Base-by-base conservation (phyloP, 345 rosid genomes). In the Barbarea vulgaris region DNA sequence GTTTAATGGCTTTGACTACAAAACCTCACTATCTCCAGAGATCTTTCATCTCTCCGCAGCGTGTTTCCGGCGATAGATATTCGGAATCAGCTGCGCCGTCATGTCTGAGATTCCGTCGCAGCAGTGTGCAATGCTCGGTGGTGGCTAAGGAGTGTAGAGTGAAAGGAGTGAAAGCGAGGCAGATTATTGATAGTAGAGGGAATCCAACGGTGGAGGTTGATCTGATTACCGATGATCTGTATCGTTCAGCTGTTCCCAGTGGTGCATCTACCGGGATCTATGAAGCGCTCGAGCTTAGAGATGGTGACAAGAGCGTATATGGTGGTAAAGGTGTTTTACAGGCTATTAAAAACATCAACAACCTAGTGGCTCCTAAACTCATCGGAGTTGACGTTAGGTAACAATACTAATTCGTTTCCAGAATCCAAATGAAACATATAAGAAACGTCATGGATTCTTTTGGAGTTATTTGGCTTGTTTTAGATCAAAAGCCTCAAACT, bases 201-300 rank as follows among this genome's bases (percentile, higher is more conserved):
- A 95, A 95, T 79, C 98, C 99, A 0, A 95, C 98, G 27, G 93
- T 95, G 47, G 96, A 95, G 91, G 98, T 95, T 81, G 99, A 95
- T 81, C 83, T 92, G 80, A 50, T 95, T 67, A 90, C 97, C 2
- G 96, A 84, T 67, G 83, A 82, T 52, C 87, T 90, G 55, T 90
- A 85, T 75, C 88, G 98, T 55, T 95, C 98, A 7, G 97, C 98
- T 7, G 98, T 95, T 44, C 99, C 99, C 0, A 95, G 98, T 79
- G 99, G 98, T 44, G 99, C 98, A 25, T 95, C 99, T 30, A 95
- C 97, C 21, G 99, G 98, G 84, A 89, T 92, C 89, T 90, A 95
- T 50, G 98, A 95, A 81, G 98, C 98, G 9, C 76, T 92, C 41
- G 98, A 95, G 86, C 97, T 95, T 44, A 86, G 98, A 72, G 98